Conservation (phyloP, 495 filamentous ascomycete genomes). For the Podospora pseudoanserina region DNA sequence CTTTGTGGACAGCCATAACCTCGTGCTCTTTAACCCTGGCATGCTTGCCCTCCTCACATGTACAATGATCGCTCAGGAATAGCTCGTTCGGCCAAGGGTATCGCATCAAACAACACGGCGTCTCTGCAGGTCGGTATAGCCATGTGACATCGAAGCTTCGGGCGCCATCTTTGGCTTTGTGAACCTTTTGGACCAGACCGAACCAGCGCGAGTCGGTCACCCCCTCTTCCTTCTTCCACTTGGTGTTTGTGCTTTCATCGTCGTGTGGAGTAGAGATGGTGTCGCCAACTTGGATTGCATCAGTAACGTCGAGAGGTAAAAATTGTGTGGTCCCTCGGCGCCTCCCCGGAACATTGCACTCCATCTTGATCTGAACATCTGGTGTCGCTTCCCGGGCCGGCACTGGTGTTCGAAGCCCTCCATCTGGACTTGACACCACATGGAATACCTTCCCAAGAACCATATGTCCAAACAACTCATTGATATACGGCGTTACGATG, state of each 20-base stretch:
- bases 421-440: slow-evolving; percentile 14
- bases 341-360: neutral
- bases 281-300: slow-evolving; percentile 35
- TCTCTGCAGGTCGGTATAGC: slow-evolving; percentile 67
- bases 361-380: too few species aligned
- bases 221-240: slow-evolving; percentile 53
- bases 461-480: slow-evolving; percentile 60
- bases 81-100: slow-evolving; percentile 69
- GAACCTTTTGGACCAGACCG: slow-evolving; percentile 59
- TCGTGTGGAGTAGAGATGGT: slow-evolving; percentile 44
- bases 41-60: slow-evolving; percentile 48
- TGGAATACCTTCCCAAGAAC: slow-evolving; percentile 52
- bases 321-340: neutral
- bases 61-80: slow-evolving; percentile 74
- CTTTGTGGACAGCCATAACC: slow-evolving; percentile 49
- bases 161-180: slow-evolving; percentile 31
- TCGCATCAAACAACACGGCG: slow-evolving; percentile 56
- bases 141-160: slow-evolving; percentile 60
- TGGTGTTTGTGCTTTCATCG: slow-evolving; percentile 37
- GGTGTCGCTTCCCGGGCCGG: neutral
- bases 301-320: slow-evolving; percentile 10
- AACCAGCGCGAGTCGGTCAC: slow-evolving; percentile 53
- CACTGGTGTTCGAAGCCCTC: neutral
- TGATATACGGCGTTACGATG: slow-evolving; percentile 64
- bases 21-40: slow-evolving; percentile 46